phyloP scores from a whole-genome alignment of 495 filamentous ascomycete species.

The Xylaria scruposa region DNA sequence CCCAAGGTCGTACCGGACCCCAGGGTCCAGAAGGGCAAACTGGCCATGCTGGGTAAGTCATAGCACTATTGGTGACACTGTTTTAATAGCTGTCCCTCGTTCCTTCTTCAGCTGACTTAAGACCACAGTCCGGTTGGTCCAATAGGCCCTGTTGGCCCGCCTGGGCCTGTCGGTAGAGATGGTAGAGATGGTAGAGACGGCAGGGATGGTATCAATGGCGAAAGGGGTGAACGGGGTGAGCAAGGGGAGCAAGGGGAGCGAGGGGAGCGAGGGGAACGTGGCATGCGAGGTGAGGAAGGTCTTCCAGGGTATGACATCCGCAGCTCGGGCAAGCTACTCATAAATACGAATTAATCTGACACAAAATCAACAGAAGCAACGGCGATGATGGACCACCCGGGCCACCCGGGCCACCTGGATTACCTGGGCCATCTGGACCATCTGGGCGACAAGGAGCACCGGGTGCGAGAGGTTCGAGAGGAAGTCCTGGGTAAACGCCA shows the following conservation, averaged over 20 bases:
- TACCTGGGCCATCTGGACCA: conserved; percentile 12
- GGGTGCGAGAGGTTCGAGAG: conserved; percentile 16
- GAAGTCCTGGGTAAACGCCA: not conserved
- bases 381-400: conserved; percentile 15
- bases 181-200: conserved; percentile 16
- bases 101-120: not conserved
- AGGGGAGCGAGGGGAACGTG: not conserved
- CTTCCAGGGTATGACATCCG: conserved; percentile 8
- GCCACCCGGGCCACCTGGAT: conserved; percentile 16
- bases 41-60: conserved; percentile 16
- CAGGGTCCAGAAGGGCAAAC: conserved; percentile 10
- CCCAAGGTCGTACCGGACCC: conserved; percentile 11
- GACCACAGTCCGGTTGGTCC: not conserved
- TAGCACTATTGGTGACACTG: not conserved
- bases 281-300: conserved; percentile 5
- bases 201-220: conserved; percentile 4
- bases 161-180: conserved; percentile 1
- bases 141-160: not conserved
- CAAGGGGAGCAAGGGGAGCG: not conserved
- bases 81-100: not conserved
- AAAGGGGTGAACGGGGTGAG: not conserved
- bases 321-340: not conserved
- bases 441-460: conserved; percentile 14
- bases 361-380: conserved; percentile 1
- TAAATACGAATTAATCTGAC: not conserved